A percentile compares a stretch with the other conserved stretches of the same genome.
Conservation (phyloP, 345 rosid species). For the Eucalyptus marginata region DNA sequence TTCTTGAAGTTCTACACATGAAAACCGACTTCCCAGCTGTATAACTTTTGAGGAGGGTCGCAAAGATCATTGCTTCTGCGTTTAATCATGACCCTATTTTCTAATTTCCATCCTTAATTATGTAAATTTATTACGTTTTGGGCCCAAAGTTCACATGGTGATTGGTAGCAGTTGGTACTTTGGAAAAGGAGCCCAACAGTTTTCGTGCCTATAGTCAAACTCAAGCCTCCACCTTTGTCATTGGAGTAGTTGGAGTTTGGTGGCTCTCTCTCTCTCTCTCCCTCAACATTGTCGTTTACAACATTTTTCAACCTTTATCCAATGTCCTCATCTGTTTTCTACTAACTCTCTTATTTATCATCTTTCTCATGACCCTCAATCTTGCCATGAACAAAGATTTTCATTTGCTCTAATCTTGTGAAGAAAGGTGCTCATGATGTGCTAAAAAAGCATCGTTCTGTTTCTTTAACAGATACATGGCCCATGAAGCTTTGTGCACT, state of each 20-base stretch:
- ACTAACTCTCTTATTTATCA: neutral
- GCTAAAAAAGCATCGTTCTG: neutral
- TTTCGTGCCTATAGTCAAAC: slow-evolving; percentile 16
- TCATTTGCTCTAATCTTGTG: neutral
- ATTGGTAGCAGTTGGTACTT: neutral
- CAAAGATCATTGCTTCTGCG: neutral
- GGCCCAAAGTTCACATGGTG: neutral
- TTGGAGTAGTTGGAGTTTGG: slow-evolving; percentile 31
- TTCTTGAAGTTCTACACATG: neutral
- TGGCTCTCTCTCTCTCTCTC: slow-evolving; percentile 9
- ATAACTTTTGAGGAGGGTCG: neutral
- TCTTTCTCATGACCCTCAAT: neutral
- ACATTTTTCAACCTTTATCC: neutral
- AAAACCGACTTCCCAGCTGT: neutral
- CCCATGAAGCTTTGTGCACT: neutral
- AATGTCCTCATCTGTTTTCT: neutral
- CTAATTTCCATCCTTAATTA: neutral
- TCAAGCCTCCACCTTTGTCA: slow-evolving; percentile 7
- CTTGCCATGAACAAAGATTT: neutral
- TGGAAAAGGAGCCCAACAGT: slow-evolving; percentile 42
- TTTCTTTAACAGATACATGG: neutral
- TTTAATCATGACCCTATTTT: neutral
- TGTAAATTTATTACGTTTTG: neutral
- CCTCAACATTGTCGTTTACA: neutral
- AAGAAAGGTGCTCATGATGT: neutral